A percentile compares a stretch with the other conserved stretches of the same genome.
Conservation (phyloP, 2,329 filamentous ascomycete species). For the Phyllosticta citrichinensis region DNA sequence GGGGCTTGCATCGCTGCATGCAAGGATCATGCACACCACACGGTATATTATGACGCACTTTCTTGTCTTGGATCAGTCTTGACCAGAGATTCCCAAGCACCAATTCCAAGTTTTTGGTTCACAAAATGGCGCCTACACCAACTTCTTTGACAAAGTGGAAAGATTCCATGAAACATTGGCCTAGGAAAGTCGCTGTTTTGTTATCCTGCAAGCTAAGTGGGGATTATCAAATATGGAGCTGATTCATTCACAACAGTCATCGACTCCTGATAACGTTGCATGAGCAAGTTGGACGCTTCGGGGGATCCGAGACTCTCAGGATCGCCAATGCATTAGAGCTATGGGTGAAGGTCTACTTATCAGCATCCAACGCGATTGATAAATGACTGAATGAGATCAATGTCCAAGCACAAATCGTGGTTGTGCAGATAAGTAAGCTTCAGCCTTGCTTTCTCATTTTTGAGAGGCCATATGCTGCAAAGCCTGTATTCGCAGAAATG, state of each 20-base stretch:
- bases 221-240: neutral
- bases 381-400: too few relatives aligned
- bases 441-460: neutral
- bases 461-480: too few relatives aligned
- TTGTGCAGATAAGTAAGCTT: neutral
- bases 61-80: too few relatives aligned
- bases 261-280: neutral
- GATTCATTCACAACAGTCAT: neutral
- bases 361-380: too few relatives aligned
- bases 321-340: neutral
- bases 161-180: neutral
- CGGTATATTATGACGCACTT: too few relatives aligned
- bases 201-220: neutral
- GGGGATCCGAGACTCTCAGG: neutral
- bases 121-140: too few relatives aligned
- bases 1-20: neutral
- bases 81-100: too few relatives aligned
- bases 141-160: too few relatives aligned
- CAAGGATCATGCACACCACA: neutral
- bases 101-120: too few relatives aligned
- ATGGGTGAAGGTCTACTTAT: too few relatives aligned
- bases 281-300: neutral
- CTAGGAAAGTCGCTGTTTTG: neutral
- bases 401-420: too few relatives aligned
- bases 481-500: too few relatives aligned